Conservation (phyloP, 2,329 filamentous ascomycete species). For the Colletotrichum sp. region DNA sequence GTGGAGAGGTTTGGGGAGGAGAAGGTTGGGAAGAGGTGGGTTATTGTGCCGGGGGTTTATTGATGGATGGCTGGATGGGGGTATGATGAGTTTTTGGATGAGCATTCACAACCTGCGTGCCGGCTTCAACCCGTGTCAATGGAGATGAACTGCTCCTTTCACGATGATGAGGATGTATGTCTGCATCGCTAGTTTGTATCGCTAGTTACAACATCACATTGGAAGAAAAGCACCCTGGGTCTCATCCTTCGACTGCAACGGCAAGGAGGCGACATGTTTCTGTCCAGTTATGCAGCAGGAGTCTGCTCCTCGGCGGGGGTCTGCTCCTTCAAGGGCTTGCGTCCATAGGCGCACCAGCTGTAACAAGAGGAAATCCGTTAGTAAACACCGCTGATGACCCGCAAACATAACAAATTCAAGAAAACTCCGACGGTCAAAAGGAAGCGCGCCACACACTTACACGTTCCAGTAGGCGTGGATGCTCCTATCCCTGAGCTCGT, state of each 20-base stretch:
- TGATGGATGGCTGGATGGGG: neutral
- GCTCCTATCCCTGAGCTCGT: conserved; percentile 29
- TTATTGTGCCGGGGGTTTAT: conserved; percentile 64
- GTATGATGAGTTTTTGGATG: neutral
- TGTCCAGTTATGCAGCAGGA: neutral
- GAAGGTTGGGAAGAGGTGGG: conserved; percentile 75
- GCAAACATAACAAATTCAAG: neutral
- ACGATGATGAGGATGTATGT: accelerated
- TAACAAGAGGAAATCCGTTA: accelerated
- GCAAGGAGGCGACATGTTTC: neutral
- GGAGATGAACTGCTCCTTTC: too few relatives aligned
- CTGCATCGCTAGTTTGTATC: neutral
- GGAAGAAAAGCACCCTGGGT: neutral
- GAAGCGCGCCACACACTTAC: neutral
- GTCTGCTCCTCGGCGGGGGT: neutral
- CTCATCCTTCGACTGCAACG: neutral
- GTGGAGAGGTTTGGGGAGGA: conserved; percentile 84
- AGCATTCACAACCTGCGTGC: neutral
- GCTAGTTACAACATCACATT: neutral
- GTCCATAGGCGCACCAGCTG: neutral
- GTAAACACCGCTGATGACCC: too few relatives aligned
- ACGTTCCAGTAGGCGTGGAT: conserved; percentile 32
- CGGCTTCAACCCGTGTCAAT: accelerated
- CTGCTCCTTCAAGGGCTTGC: neutral
- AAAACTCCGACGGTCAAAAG: neutral